Conservation (phyloP, 192 early-diverging fungal genomes). For the Thamnidium elegans region DNA sequence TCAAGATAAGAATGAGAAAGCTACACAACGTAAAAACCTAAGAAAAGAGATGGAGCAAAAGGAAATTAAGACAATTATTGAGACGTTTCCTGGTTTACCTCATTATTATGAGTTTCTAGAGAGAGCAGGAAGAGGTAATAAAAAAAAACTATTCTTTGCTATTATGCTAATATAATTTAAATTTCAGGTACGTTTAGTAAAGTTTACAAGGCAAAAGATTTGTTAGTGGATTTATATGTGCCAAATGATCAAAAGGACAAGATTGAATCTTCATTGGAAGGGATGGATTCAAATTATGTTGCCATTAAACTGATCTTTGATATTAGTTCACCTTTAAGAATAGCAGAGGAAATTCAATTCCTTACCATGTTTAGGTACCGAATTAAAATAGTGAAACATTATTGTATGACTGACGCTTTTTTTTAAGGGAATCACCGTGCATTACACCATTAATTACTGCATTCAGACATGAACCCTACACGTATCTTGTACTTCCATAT, state of each 20-base stretch:
- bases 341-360: slow-evolving; percentile 78
- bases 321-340: slow-evolving; percentile 74
- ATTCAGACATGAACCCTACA: slow-evolving; percentile 74
- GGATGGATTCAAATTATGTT: slow-evolving; percentile 35
- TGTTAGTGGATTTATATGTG: slow-evolving; percentile 59
- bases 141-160: neutral
- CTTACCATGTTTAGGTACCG: slow-evolving; percentile 62
- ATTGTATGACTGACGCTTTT: no score
- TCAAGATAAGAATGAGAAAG: no score
- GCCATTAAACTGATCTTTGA: slow-evolving; percentile 88
- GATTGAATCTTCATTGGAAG: slow-evolving; percentile 21
- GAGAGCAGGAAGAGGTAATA: slow-evolving; percentile 75
- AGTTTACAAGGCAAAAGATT: slow-evolving; percentile 88
- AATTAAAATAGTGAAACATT: no score
- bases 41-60: neutral
- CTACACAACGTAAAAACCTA: no score
- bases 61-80: slow-evolving; percentile 6
- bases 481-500: slow-evolving; percentile 80
- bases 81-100: slow-evolving; percentile 48
- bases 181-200: slow-evolving; percentile 81
- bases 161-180: neutral
- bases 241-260: slow-evolving; percentile 61
- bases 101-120: slow-evolving; percentile 66
- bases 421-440: slow-evolving; percentile 60
- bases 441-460: slow-evolving; percentile 80